phyloP scores from a whole-genome alignment of 2,329 filamentous ascomycete genomes.

The Monilinia vaccinii-corymbosi region DNA sequence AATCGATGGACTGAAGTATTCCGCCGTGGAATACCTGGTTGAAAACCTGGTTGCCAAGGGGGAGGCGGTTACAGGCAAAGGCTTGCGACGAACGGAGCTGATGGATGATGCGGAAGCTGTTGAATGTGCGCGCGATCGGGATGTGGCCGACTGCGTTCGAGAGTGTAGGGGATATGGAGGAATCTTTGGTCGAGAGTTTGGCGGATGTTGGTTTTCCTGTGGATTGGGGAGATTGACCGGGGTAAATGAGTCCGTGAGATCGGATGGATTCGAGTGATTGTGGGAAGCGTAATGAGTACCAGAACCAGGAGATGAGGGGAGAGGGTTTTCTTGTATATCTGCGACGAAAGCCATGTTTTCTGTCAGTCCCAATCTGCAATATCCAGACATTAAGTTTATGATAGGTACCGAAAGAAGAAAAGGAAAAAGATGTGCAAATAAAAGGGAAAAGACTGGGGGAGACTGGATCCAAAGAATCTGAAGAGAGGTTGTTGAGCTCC shows the following conservation, averaged over 20 bases:
- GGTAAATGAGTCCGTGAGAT: conserved; percentile 16
- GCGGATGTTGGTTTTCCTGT: conserved; percentile 11
- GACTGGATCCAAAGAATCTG: neutral
- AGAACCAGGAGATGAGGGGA: conserved; percentile 20
- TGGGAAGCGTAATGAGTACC: conserved; percentile 27
- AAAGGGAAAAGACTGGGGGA: conserved; percentile 8
- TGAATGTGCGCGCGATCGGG: conserved; percentile 22
- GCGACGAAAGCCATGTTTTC: conserved; percentile 22
- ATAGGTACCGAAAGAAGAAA: conserved; percentile 5
- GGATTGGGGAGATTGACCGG: conserved; percentile 12
- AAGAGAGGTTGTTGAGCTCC: neutral
- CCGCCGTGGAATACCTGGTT: conserved; percentile 38
- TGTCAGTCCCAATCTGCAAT: conserved; percentile 9
- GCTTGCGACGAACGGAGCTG: conserved; percentile 45
- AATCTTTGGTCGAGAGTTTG: conserved; percentile 13
- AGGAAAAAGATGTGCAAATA: conserved; percentile 20
- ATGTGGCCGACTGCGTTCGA: conserved; percentile 12
- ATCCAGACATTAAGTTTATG: conserved; percentile 4
- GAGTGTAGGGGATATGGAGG: conserved; percentile 1
- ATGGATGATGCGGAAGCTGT: conserved; percentile 22
- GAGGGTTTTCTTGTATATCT: conserved; percentile 12
- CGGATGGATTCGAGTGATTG: conserved; percentile 16
- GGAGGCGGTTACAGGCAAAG: conserved; percentile 47
- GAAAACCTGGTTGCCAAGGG: conserved; percentile 42
- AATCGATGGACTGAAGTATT: conserved; percentile 30